Conservation (phyloP, 2,329 filamentous ascomycete species). For the Diaporthe citri region DNA sequence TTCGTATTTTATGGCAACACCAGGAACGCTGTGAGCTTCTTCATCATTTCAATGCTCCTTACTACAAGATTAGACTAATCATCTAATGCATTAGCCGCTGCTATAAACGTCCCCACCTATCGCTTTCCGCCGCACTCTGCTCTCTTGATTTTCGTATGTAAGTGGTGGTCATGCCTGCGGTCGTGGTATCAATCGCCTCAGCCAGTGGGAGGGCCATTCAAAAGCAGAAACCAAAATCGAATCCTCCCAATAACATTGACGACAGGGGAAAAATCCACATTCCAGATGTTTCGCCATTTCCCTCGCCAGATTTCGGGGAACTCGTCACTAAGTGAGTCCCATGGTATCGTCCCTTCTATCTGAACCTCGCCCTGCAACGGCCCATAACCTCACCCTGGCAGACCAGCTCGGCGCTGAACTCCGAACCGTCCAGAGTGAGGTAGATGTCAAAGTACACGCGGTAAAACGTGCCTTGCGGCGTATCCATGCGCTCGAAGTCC, state of each 20-base stretch:
- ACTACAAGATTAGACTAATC: conserved; percentile 28
- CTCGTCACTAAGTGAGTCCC: neutral
- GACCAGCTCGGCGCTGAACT: conserved; percentile 98
- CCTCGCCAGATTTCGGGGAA: neutral
- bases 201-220: conserved; percentile 25
- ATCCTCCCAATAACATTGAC: conserved; percentile 15
- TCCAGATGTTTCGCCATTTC: conserved; percentile 13
- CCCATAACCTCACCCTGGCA: conserved; percentile 99
- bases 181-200: conserved; percentile 37
- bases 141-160: conserved; percentile 16
- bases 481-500: conserved; percentile 99
- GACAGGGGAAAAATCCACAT: neutral
- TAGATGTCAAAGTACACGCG: conserved; percentile 85
- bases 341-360: conserved; percentile 54
- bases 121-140: neutral
- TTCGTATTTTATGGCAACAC: neutral
- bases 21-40: conserved; percentile 1
- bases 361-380: conserved; percentile 91
- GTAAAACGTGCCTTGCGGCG: conserved; percentile 96
- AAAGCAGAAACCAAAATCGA: conserved; percentile 28
- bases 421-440: conserved; percentile 94
- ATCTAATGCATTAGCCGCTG: conserved; percentile 28
- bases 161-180: conserved; percentile 17
- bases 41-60: conserved; percentile 21
- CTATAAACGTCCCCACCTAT: neutral